Evolutionary conservation across 2,329 filamentous ascomycete genomes (phyloP), one percentile per base, ranked within the genome.

Genomic region (Fusarium vanettenii): DNA sequence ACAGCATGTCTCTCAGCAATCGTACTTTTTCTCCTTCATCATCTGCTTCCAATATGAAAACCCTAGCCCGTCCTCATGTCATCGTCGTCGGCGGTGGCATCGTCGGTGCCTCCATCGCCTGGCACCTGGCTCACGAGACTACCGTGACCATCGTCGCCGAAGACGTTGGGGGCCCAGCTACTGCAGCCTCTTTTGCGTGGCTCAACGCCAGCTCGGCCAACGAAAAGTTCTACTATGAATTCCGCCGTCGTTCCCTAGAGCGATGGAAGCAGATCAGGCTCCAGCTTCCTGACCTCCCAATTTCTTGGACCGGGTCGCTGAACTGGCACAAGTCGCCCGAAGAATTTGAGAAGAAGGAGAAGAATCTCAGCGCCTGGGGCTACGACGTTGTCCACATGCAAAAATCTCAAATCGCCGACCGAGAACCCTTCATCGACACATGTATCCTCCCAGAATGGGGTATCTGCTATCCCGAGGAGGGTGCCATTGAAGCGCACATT

Each of bases 51-150:
- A 57, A 33, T 6, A 64, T 64, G 61, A 11, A 43, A 25, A 39
- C 43, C 16, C 48, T n/a, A 31, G 48, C 50, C 33, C 35, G 27
- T 1, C 60, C 66, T 29, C 70, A 70, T 31, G 62, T 74, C n/a
- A 64, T 75, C 4, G 56, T 75, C 1, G 25, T 75, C 33, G 72
- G 72, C 1, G 72, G 72, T 9, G 72, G 72, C 2, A 73, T 75
- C 8, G 43, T 75, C 16, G 72, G 72, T 14, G 69, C 72, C 5
- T 39, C 72, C 3, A 75, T 75, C 27, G 72, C 63, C 10, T 75
- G 72, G 72, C 72, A 75, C 16, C 4, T 75, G 6, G 39, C 72
- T 8, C 61, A 18, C 13, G 16, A 60, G 3, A 70, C 72, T 3
- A 60, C 27, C 1, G 72, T 75, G 2, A 73, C 69, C n/a, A 63